A percentile compares a stretch with the other conserved stretches of the same genome.
These are phyloP conservation scores for Sphagnurus paluster DNA, from an alignment of 1,284 basidiomycete genomes.

Conservation along the genomic window DNA sequence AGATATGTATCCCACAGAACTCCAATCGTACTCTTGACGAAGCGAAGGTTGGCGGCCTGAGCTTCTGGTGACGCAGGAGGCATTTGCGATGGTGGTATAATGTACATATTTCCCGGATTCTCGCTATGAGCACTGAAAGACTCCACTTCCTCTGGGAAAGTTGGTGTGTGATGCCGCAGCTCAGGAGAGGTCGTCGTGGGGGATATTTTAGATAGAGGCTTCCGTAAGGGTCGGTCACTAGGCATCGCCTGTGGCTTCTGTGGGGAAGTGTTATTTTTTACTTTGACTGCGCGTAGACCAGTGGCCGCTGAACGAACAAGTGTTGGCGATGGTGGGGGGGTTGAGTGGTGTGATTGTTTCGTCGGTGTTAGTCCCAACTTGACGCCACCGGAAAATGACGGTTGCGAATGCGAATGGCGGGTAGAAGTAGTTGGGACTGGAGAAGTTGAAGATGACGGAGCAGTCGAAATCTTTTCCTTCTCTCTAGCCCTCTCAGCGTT, in stretches of 20 bases:
- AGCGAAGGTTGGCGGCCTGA: conserved; percentile 27
- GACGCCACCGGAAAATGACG: conserved; percentile 10
- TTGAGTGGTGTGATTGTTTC: neutral
- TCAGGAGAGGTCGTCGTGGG: neutral
- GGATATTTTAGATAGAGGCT: neutral
- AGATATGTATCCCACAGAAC: conserved; percentile 8
- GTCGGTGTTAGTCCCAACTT: conserved; percentile 4
- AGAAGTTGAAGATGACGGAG: conserved; percentile 6
- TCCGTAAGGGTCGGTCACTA: neutral
- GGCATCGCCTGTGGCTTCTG: neutral
- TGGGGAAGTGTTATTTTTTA: neutral
- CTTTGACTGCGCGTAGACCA: conserved; percentile 1
- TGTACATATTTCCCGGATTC: conserved; percentile 24
- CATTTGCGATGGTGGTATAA: conserved; percentile 19
- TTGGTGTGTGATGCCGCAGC: neutral
- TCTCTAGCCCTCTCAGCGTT: conserved; percentile 24
- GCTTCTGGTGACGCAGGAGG: conserved; percentile 22
- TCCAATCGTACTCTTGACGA: conserved; percentile 18
- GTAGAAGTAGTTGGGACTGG: conserved; percentile 7
- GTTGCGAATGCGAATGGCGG: too few species aligned
- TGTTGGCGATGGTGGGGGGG: conserved; percentile 1
- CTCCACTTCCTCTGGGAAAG: conserved; percentile 1
- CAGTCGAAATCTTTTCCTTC: conserved; percentile 11
- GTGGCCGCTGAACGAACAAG: conserved; percentile 3
- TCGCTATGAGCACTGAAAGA: conserved; percentile 21